Base-by-base conservation (phyloP, 192 early-diverging fungal genomes). In the Haplosporangium gracile region DNA sequence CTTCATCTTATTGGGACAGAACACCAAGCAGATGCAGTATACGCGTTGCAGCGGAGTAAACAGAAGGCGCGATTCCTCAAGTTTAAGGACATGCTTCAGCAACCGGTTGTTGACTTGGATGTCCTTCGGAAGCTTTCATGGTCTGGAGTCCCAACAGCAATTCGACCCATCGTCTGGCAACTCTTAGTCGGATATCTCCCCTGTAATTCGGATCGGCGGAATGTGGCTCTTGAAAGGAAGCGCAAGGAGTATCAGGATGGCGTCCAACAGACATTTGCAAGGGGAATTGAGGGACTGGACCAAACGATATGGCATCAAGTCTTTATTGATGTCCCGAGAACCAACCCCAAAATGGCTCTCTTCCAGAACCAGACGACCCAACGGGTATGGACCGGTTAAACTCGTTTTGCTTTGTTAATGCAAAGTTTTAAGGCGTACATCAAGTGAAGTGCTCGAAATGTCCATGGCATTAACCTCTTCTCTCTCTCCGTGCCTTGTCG, bases 171-270 rank as follows among this genome's bases (percentile, higher is more conserved):
- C 55, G 94, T 97, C 5, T 99, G 98, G 98, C 97, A 98, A 70
- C 83, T 99, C 22, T 90, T 99, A 65, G 94, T 99, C 90, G 95
- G 97, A 0, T 99, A 99, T 80, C 84, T 98, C 1, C 99, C 99
- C 9, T 89, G 95, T 74, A 98, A 97, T 82, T 93, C 95, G n/a
- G 94, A 95, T 78, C 91, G 97, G 9, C 84, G 97, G 43, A 95
- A 93, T 20, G 92, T 92, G 7, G 98, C 98, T 0, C 76, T 99
- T 81, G 89, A 90, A 72, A 92, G 97, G 72, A 99, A 99, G 81
- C 92, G 99, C 72, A 95, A 95, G 71, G 99, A 99, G 83, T 99
- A 99, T 88, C 92, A 90, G 26, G 99, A 99, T 81, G 95, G 94
- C 80, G 93, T 96, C 1, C 82, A 88, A 5, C 96, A 96, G 88